phyloP scores from a whole-genome alignment of 768 basidiomycete species.

The Lactarius pseudohatsudake region DNA sequence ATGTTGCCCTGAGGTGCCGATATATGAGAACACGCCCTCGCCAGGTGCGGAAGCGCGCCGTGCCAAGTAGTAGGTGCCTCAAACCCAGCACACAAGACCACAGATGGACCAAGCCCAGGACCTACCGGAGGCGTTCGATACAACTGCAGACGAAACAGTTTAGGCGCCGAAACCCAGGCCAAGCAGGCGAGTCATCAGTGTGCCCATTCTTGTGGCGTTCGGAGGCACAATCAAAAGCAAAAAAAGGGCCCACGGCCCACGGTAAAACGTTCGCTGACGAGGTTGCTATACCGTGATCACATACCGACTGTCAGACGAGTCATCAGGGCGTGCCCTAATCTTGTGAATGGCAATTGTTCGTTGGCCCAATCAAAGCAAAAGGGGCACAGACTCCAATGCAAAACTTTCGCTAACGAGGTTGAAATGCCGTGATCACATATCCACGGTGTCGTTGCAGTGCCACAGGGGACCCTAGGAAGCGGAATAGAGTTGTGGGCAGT shows the following conservation, averaged over 20 bases:
- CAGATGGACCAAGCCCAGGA: not conserved
- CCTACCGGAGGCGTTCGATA: not conserved
- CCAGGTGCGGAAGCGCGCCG: not conserved
- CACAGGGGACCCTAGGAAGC: not conserved
- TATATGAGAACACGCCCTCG: not conserved
- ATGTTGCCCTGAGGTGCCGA: not conserved
- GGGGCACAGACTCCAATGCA: not conserved
- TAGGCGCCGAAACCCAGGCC: too few relatives aligned
- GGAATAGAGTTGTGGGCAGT: not conserved
- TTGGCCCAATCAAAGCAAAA: not conserved
- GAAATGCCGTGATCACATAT: not conserved
- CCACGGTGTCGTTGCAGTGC: not conserved
- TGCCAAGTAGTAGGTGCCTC: slow-evolving; percentile 2
- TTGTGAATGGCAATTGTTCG: not conserved
- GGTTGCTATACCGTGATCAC: slow-evolving; percentile 5
- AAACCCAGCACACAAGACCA: not conserved
- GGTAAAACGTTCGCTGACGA: slow-evolving; percentile 21
- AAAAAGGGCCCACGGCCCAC: not conserved
- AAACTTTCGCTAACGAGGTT: not conserved
- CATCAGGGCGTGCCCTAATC: not conserved
- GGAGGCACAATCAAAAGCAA: not conserved
- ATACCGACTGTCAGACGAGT: not conserved
- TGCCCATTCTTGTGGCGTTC: not conserved
- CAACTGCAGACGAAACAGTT: not conserved
- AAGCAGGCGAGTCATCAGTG: not conserved